Conservation (phyloP, 2,329 filamentous ascomycete genomes). For the Penicillium decumbens region DNA sequence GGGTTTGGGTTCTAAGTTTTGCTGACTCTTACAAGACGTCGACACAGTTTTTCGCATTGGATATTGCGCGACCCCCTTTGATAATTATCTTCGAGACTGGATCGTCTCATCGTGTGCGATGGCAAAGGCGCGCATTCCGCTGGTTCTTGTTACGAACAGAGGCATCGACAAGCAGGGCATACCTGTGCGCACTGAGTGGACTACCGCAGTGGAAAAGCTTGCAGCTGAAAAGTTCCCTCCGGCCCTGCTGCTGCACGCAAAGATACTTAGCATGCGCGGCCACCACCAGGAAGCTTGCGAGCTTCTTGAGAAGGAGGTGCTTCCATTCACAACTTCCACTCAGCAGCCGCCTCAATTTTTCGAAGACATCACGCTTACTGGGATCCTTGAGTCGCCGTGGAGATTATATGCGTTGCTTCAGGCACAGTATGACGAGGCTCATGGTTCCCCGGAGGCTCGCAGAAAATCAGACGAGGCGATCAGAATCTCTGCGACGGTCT, state of each 20-base stretch:
- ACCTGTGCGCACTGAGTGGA: constrained; percentile 4
- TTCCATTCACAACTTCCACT: constrained; percentile 21
- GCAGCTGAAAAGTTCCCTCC: constrained; percentile 26
- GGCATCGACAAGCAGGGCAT: constrained; percentile 3
- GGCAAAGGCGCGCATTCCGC: constrained; percentile 21
- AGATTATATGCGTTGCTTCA: constrained; percentile 21
- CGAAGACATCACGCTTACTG: constrained; percentile 11
- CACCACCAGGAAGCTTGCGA: constrained; percentile 19
- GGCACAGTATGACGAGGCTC: constrained; percentile 2
- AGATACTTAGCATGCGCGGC: constrained; percentile 22
- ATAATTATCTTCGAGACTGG: constrained; percentile 18
- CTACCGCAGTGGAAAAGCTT: constrained; percentile 21
- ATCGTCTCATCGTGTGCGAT: constrained; percentile 17
- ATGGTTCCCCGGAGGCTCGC: constrained; percentile 2
- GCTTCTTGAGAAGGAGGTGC: constrained; percentile 25
- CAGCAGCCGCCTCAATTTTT: not conserved
- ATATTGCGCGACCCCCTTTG: not conserved
- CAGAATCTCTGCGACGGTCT: constrained; percentile 27
- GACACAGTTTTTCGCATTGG: constrained; percentile 27
- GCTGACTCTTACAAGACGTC: constrained; percentile 14
- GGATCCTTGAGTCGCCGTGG: constrained; percentile 26
- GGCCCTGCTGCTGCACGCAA: constrained; percentile 29
- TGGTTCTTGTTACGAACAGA: constrained; percentile 12
- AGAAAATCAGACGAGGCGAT: constrained; percentile 21
- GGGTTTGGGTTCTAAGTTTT: not conserved